Conservation (phyloP, 805 yeast species). For the Zygotorulaspora chibaensis region DNA sequence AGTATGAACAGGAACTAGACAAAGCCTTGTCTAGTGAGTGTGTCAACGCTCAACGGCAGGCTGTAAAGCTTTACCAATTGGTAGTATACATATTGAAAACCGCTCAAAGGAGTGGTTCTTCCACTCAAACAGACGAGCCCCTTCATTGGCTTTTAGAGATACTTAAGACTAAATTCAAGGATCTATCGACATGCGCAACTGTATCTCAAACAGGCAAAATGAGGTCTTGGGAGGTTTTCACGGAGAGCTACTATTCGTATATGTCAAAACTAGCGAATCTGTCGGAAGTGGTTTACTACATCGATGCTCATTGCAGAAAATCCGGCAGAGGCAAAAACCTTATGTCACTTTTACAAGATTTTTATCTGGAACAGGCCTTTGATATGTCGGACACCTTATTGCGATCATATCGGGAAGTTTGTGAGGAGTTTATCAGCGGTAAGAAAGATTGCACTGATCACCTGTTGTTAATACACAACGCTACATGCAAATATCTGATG, state of each 20-base stretch:
- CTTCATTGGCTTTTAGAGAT: background rate
- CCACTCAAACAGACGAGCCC: background rate
- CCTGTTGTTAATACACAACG: conserved; percentile 1
- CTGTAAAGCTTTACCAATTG: background rate
- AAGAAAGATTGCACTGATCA: conserved; percentile 2
- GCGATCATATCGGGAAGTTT: conserved; percentile 1
- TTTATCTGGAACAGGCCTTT: background rate
- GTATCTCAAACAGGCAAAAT: background rate
- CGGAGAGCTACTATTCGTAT: conserved; percentile 1
- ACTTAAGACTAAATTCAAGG: background rate
- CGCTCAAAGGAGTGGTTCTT: background rate
- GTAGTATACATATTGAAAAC: background rate
- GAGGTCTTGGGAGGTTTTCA: conserved; percentile 6
- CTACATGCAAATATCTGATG: background rate
- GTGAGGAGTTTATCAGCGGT: conserved; percentile 2
- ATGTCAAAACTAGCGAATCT: conserved; percentile 2
- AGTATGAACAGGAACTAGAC: background rate
- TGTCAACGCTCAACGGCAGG: background rate
- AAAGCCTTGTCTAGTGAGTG: background rate
- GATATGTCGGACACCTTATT: background rate
- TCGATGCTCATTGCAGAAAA: background rate
- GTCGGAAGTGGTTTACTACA: conserved; percentile 1
- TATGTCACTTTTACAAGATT: conserved; percentile 1
- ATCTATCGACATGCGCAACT: background rate
- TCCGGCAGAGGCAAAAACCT: background rate